A percentile compares a stretch with the other conserved stretches of the same genome.
These are phyloP conservation scores for Skeletonema marinoi DNA, from an alignment of 108 stramenopile genomes.

Conservation along the genomic window DNA sequence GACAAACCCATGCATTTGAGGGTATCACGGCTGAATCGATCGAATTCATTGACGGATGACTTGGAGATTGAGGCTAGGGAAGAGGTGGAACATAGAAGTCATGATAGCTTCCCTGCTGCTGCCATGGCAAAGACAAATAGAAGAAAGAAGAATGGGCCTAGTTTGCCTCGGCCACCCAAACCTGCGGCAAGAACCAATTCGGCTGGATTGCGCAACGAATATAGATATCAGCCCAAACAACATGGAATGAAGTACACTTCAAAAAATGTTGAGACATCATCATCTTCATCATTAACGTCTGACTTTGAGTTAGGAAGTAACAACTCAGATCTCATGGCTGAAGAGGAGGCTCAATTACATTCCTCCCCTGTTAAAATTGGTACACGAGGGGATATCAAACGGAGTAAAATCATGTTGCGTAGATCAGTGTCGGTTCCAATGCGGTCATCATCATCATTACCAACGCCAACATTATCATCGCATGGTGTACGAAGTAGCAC, in stretches of 20 bases:
- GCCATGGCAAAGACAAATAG: background rate
- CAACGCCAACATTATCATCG: background rate
- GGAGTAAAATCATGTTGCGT: conserved; percentile 15
- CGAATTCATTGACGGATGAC: background rate
- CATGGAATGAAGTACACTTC: background rate
- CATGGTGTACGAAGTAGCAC: background rate
- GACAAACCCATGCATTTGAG: background rate
- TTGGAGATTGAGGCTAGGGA: conserved; percentile 1
- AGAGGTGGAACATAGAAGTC: background rate
- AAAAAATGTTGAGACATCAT: background rate
- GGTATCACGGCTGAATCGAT: background rate
- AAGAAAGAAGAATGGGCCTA: conserved; percentile 19
- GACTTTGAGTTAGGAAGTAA: background rate
- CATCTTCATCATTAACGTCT: background rate
- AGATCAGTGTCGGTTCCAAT: background rate
- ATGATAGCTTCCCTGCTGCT: background rate
- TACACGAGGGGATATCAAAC: background rate
- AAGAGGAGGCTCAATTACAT: conserved; percentile 4
- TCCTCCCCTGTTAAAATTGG: conserved; percentile 1
- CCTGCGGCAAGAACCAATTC: background rate
- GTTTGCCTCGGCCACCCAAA: conserved; percentile 16
- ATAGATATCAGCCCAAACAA: background rate
- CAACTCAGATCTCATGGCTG: background rate
- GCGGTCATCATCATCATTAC: background rate
- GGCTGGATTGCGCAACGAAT: background rate